Conservation (phyloP, 495 filamentous ascomycete genomes). For the Lentithecium fluviatile region DNA sequence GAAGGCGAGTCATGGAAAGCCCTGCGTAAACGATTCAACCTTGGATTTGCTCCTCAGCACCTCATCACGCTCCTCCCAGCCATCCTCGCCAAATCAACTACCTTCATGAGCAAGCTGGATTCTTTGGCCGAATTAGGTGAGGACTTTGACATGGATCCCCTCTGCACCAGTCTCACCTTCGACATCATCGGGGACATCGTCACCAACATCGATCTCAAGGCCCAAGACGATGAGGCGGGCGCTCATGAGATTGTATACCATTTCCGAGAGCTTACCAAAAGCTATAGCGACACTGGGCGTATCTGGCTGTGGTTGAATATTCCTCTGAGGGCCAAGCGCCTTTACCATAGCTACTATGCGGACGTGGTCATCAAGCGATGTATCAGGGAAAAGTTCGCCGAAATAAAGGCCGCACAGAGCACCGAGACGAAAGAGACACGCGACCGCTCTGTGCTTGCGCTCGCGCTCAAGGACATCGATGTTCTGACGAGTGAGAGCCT, state of each 20-base stretch:
- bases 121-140: slow-evolving; percentile 16
- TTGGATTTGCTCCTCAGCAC: slow-evolving; percentile 34
- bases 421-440: slow-evolving; percentile 8
- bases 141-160: slow-evolving; percentile 26
- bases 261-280: slow-evolving; percentile 12
- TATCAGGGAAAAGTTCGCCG: slow-evolving; percentile 22
- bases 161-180: slow-evolving; percentile 32
- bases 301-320: slow-evolving; percentile 22
- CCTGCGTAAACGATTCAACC: slow-evolving; percentile 32
- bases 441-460: slow-evolving; percentile 28
- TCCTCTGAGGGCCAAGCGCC: slow-evolving; percentile 10
- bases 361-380: slow-evolving; percentile 24
- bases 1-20: slow-evolving; percentile 33
- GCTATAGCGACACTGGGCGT: slow-evolving; percentile 15
- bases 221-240: slow-evolving; percentile 7
- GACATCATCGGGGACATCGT: slow-evolving; percentile 35
- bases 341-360: not conserved
- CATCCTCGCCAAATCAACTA: slow-evolving; percentile 29
- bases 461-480: slow-evolving; percentile 25
- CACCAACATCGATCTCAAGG: slow-evolving; percentile 19
- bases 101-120: slow-evolving; percentile 29
- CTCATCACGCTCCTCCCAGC: slow-evolving; percentile 29
- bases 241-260: slow-evolving; percentile 14
- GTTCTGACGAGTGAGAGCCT: slow-evolving; percentile 17
- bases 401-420: slow-evolving; percentile 29